Percentiles rank a stretch among this genome's conserved stretches.
phyloP scores from a whole-genome alignment of 495 filamentous ascomycete species.

The Margaritispora aquatica region DNA sequence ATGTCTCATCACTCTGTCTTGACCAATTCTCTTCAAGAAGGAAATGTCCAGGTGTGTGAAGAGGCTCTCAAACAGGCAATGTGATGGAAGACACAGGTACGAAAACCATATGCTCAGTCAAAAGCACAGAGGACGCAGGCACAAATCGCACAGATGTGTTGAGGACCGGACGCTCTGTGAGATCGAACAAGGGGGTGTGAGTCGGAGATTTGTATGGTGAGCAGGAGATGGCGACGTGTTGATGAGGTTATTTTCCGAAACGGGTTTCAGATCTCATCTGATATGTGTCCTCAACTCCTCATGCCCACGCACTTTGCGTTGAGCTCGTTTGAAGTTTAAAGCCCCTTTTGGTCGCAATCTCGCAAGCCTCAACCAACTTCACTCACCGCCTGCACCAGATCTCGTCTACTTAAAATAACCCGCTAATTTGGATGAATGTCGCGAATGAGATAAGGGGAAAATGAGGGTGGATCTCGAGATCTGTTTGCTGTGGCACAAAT shows the following conservation, averaged over 20 bases:
- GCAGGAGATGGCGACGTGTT: not conserved
- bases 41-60: too few relatives aligned
- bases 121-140: too few relatives aligned
- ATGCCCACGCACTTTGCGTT: not conserved
- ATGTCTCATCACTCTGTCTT: not conserved
- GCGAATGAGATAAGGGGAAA: not conserved
- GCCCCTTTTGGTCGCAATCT: not conserved
- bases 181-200: not conserved
- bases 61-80: too few relatives aligned
- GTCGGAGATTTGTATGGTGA: not conserved
- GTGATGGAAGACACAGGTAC: too few relatives aligned
- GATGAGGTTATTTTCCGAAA: not conserved
- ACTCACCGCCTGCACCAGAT: not conserved
- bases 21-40: too few relatives aligned
- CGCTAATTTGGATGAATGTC: not conserved
- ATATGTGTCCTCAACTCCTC: not conserved
- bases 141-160: too few relatives aligned
- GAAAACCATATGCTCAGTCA: too few relatives aligned
- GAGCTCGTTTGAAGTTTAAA: not conserved
- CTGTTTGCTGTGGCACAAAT: not conserved
- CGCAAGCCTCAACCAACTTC: not conserved
- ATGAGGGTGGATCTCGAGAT: not conserved
- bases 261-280: not conserved
- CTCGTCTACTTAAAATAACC: not conserved
- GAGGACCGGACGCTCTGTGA: not conserved